Percentiles rank a stretch among this genome's conserved stretches.
Evolutionary conservation across 1,139 yeast species (phyloP).

Genomic region (Blastobotrys arbuscula): DNA sequence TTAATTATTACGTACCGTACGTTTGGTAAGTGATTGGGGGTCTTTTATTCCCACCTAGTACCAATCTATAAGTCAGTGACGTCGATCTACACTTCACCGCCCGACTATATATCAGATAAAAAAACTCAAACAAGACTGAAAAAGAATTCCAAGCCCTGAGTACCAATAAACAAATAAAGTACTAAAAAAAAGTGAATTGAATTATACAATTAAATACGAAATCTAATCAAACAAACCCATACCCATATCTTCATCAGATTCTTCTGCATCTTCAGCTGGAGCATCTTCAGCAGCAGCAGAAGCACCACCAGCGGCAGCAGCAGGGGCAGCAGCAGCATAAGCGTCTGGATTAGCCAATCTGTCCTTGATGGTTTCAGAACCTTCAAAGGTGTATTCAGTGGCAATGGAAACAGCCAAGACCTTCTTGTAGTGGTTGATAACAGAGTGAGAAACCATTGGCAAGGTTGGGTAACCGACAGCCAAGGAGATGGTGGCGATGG

Average conservation of each 20-base stretch:
- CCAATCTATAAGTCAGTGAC: too few relatives aligned
- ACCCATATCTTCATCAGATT: conserved; percentile 37
- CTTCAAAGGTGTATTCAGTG: conserved; percentile 98
- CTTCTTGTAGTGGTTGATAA: conserved; percentile 99
- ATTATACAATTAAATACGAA: too few relatives aligned
- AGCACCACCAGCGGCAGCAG: conserved; percentile 57
- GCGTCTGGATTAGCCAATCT: conserved; percentile 99
- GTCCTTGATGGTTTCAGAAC: conserved; percentile 98
- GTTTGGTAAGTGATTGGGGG: too few relatives aligned
- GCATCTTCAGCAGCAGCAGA: conserved; percentile 52
- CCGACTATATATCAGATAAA: too few relatives aligned
- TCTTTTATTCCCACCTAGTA: too few relatives aligned
- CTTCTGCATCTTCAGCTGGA: conserved; percentile 27
- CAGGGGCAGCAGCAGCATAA: conserved; percentile 60
- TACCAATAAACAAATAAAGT: too few relatives aligned
- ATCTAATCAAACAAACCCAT: conserved; percentile 38
- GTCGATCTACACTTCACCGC: too few relatives aligned
- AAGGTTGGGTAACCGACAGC: conserved; percentile 99
- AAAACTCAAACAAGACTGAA: too few relatives aligned
- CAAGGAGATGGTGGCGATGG: conserved; percentile 93
- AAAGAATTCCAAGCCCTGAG: too few relatives aligned
- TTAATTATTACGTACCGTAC: too few relatives aligned
- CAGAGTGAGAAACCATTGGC: conserved; percentile 98
- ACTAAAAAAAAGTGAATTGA: too few relatives aligned
- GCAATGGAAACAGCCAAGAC: conserved; percentile 96